Base-by-base conservation (phyloP, 78 protist species). In the Dictyostelium firmibasis region DNA sequence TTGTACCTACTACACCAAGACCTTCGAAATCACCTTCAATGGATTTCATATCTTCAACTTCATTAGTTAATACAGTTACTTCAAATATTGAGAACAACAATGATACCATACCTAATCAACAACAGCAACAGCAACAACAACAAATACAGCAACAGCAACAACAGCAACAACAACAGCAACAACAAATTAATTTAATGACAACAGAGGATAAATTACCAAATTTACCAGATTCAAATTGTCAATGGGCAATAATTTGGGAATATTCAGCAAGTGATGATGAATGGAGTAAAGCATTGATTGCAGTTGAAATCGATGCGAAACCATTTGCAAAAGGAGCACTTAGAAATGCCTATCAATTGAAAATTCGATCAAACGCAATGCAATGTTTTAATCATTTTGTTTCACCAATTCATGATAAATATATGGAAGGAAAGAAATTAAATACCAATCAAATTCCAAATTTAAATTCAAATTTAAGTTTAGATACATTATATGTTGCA, bases 321-420 rank as follows among this genome's bases (percentile, higher is more conserved):
- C 83, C 96, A 50, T 94, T 94, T 38, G 91, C 93, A 16, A 72
- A 64, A 18, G 96, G 96, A 53, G 89, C 92, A 47, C 64, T 86
- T 9, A 60, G 96, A 23, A 41, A 47, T 79, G 93, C 94, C 35
- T 86, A 81, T 67, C 79, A 86, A 81, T 33, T 81, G 7, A 27
- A 38, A 8, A 89, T 81, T 31, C 29, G 79, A 35, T 69, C 16
- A 20, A 89, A 78, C 25, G 83, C 94, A 89, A 47, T 81, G 38
- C n/a, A 57, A 69, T 13, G 47, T 3, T 89, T 79, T 33, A 23
- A 83, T 14, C 69, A 60, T 11, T 35, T 41, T 18, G 44, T 60
- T 16, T 1, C 78, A n/a, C 62, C 50, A 60, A 31, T 47, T 6
- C 94, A 89, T 50, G 36, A 25, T 0, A 78, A 89, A 50, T 89